Evolutionary conservation across 1,139 yeast species (phyloP).

Genomic region (Sugiyamaella novakii): DNA sequence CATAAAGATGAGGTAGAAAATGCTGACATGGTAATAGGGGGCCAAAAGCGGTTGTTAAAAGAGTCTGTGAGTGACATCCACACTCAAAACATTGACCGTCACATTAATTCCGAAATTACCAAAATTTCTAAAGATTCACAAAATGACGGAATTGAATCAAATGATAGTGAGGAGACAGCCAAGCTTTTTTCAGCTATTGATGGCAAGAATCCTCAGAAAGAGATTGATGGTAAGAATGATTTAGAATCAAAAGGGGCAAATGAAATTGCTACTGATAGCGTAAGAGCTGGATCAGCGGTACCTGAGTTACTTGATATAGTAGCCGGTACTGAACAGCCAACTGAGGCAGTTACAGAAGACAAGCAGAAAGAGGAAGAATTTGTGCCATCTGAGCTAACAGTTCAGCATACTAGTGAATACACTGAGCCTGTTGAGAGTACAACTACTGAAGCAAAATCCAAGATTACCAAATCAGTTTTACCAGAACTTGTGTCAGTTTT

Average conservation of each 20-base stretch:
- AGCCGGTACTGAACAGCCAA: too few relatives aligned
- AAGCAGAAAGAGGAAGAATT: neutral
- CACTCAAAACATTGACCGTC: too few relatives aligned
- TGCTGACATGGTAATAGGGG: too few relatives aligned
- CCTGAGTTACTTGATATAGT: too few relatives aligned
- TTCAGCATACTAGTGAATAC: neutral
- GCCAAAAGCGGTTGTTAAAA: too few relatives aligned
- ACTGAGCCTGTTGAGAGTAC: neutral
- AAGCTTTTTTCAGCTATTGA: slow-evolving; percentile 11
- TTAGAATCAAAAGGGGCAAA: neutral
- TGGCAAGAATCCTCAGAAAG: slow-evolving; percentile 12
- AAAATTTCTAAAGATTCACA: too few relatives aligned
- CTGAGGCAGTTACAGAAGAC: neutral
- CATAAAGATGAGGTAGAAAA: too few relatives aligned
- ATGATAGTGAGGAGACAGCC: slow-evolving; percentile 8
- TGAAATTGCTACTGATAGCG: neutral
- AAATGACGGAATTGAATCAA: neutral
- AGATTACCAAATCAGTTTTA: neutral
- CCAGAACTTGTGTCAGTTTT: slow-evolving; percentile 6
- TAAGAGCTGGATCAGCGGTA: neutral
- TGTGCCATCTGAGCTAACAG: neutral
- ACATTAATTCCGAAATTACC: too few relatives aligned
- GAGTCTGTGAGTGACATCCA: too few relatives aligned
- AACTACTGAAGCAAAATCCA: neutral
- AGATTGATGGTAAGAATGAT: neutral